Conservation (phyloP, 2,329 filamentous ascomycete genomes). For the Trichoderma hamatum region DNA sequence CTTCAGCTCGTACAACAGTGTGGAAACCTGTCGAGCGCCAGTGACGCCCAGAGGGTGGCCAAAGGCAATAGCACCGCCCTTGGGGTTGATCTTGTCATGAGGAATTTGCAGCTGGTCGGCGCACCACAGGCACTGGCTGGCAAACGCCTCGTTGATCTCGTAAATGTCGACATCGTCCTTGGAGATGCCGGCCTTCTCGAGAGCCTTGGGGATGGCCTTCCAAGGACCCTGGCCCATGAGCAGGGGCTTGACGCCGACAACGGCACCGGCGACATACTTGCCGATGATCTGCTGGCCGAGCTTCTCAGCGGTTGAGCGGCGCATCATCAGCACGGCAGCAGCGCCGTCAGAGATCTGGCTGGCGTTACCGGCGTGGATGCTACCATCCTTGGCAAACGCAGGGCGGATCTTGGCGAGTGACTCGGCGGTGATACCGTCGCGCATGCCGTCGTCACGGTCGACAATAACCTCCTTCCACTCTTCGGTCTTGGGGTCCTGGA, state of each 20-base stretch:
- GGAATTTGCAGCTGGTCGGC: slow-evolving; percentile 84
- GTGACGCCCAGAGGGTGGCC: slow-evolving; percentile 95
- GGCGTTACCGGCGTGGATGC: slow-evolving; percentile 95
- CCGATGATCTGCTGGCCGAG: slow-evolving; percentile 88
- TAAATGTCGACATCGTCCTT: slow-evolving; percentile 94
- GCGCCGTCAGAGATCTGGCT: slow-evolving; percentile 95
- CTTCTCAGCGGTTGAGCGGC: slow-evolving; percentile 83
- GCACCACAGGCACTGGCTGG: slow-evolving; percentile 92
- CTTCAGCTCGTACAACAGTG: slow-evolving; percentile 85
- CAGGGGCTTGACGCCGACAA: slow-evolving; percentile 87
- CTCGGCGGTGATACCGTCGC: slow-evolving; percentile 82
- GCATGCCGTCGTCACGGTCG: slow-evolving; percentile 82
- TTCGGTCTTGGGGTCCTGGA: slow-evolving; percentile 86
- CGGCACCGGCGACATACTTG: slow-evolving; percentile 83
- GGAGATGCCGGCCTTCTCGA: slow-evolving; percentile 81
- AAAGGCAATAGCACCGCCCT: slow-evolving; percentile 95
- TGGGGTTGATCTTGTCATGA: slow-evolving; percentile 89
- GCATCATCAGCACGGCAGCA: slow-evolving; percentile 94
- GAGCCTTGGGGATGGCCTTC: slow-evolving; percentile 91
- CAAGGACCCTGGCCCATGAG: slow-evolving; percentile 96
- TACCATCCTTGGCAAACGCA: slow-evolving; percentile 88
- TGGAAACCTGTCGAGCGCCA: slow-evolving; percentile 90
- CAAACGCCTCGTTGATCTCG: slow-evolving; percentile 99
- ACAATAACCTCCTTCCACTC: slow-evolving; percentile 85
- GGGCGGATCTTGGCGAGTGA: slow-evolving; percentile 87